phyloP scores from a whole-genome alignment of 495 filamentous ascomycete genomes.

The Xylaria flabelliformis region DNA sequence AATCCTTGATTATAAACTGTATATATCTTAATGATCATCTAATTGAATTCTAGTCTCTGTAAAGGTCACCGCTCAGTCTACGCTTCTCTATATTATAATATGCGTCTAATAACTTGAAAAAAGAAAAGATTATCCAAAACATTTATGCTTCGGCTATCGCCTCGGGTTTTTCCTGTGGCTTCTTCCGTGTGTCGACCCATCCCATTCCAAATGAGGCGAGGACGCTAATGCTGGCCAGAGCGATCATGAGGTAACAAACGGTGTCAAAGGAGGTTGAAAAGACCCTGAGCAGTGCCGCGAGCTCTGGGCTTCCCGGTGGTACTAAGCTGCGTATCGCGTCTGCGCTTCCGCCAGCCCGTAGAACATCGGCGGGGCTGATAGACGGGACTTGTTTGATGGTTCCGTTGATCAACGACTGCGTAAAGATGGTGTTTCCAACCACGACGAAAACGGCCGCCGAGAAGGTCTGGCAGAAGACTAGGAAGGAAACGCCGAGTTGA shows the following conservation, averaged over 20 bases:
- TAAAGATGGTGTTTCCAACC: constrained; percentile 59
- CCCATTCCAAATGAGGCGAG: constrained; percentile 56
- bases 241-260: constrained; percentile 52
- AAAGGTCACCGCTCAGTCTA: not conserved
- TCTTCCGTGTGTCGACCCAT: constrained; percentile 57
- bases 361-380: constrained; percentile 44
- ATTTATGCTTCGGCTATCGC: constrained; percentile 16
- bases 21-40: not conserved
- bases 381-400: constrained; percentile 47
- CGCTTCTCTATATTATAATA: not conserved
- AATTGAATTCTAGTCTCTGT: not conserved
- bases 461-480: constrained; percentile 62
- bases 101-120: not conserved
- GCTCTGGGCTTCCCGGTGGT: constrained; percentile 46
- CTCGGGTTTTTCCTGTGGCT: constrained; percentile 14
- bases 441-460: constrained; percentile 59
- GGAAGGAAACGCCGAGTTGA: constrained; percentile 57
- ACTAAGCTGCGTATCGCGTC: constrained; percentile 48
- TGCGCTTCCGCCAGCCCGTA: constrained; percentile 47
- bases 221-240: constrained; percentile 36
- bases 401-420: constrained; percentile 47
- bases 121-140: not conserved
- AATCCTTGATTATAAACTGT: not conserved
- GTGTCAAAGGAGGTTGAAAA: constrained; percentile 51
- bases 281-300: constrained; percentile 46